Conservation (phyloP, 2,329 filamentous ascomycete species). For the Colletotrichum sp. region DNA sequence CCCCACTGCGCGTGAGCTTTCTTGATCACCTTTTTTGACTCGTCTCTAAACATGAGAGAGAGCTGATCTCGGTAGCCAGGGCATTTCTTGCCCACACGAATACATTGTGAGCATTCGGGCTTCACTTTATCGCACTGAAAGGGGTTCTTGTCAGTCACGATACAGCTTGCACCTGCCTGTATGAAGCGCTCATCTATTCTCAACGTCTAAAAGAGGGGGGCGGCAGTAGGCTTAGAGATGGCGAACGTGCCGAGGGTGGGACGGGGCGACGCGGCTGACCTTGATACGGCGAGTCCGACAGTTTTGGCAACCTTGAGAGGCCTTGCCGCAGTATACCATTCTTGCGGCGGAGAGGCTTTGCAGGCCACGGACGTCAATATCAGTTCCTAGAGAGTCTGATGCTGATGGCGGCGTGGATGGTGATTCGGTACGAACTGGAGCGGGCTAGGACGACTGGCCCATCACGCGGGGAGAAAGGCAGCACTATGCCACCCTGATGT, state of each 20-base stretch:
- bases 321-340: conserved; percentile 64
- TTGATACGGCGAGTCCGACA: conserved; percentile 61
- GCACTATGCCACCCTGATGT: conserved; percentile 1
- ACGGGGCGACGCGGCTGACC: conserved; percentile 39
- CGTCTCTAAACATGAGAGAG: conserved; percentile 70
- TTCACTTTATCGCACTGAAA: conserved; percentile 63
- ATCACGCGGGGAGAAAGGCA: conserved; percentile 8
- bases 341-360: not conserved
- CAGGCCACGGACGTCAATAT: not conserved
- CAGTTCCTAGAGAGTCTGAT: not conserved
- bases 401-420: not conserved
- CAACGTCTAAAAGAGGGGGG: not conserved
- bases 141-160: not conserved
- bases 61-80: conserved; percentile 69
- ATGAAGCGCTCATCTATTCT: not conserved
- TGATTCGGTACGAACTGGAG: not conserved
- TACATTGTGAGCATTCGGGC: conserved; percentile 67
- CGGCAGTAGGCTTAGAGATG: not conserved
- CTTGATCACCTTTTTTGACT: conserved; percentile 65
- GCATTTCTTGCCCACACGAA: conserved; percentile 63
- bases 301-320: conserved; percentile 59
- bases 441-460: not conserved
- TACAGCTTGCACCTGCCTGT: not conserved
- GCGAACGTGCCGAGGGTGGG: too few species aligned
- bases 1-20: conserved; percentile 62